phyloP scores from a whole-genome alignment of 2,329 filamentous ascomycete species.

The Fusarium proliferatum region DNA sequence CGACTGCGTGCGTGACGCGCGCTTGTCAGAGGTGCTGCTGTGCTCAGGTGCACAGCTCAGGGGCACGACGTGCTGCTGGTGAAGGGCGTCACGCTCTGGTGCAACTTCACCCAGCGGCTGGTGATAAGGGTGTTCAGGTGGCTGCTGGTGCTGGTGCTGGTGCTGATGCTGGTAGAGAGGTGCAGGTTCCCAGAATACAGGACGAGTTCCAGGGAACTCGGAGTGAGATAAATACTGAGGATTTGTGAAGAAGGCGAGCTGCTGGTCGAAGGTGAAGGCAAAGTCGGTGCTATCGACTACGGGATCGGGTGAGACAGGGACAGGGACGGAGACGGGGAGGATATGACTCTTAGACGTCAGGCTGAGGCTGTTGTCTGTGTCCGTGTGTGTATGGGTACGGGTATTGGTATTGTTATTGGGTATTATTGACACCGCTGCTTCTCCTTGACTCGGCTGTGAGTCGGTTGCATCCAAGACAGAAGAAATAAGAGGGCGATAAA shows the following conservation, averaged over 20 bases:
- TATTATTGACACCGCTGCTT: slow-evolving; percentile 45
- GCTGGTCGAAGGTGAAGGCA: slow-evolving; percentile 50
- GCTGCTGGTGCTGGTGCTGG: background rate
- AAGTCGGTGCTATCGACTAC: slow-evolving; percentile 49
- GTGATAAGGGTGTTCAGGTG: slow-evolving; percentile 13
- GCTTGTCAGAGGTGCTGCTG: slow-evolving; percentile 40
- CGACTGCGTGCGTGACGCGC: slow-evolving; percentile 33
- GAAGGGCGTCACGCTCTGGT: slow-evolving; percentile 30
- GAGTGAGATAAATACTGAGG: slow-evolving; percentile 47
- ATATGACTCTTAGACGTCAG: slow-evolving; percentile 42
- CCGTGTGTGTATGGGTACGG: background rate
- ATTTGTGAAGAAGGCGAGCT: slow-evolving; percentile 47
- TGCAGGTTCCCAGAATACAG: slow-evolving; percentile 41
- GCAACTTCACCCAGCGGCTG: slow-evolving; percentile 20
- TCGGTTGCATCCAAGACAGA: slow-evolving; percentile 36
- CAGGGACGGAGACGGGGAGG: slow-evolving; percentile 37
- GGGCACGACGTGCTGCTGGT: slow-evolving; percentile 26
- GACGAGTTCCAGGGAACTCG: slow-evolving; percentile 26
- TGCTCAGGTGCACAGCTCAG: slow-evolving; percentile 42
- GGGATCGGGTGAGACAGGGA: slow-evolving; percentile 46
- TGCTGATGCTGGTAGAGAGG: slow-evolving; percentile 11
- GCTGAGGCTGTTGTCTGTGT: slow-evolving; percentile 11
- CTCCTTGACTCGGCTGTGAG: slow-evolving; percentile 38
- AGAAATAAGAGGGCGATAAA: background rate
- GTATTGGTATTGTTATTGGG: slow-evolving; percentile 32